phyloP scores from a whole-genome alignment of 2,329 filamentous ascomycete species.

The Calonectria leucothoes region DNA sequence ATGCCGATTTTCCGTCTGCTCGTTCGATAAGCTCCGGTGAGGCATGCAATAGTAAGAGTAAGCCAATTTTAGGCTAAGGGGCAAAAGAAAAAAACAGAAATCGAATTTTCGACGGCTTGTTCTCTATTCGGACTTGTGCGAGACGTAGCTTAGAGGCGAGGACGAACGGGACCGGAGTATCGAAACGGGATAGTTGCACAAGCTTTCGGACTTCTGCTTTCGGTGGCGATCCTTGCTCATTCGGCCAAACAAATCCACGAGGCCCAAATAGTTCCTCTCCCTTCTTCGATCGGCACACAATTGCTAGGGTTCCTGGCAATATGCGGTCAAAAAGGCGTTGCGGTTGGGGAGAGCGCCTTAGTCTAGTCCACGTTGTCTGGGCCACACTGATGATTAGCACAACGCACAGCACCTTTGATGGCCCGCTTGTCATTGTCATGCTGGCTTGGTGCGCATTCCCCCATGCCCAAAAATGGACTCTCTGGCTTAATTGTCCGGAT shows the following conservation, averaged over 20 bases:
- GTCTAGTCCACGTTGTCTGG: slow-evolving; percentile 9
- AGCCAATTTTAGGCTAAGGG: neutral
- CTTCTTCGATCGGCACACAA: neutral
- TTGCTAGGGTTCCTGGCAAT: slow-evolving; percentile 3
- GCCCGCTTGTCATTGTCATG: neutral
- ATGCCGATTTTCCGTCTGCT: neutral
- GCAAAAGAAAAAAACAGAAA: neutral
- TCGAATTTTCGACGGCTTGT: slow-evolving; percentile 1
- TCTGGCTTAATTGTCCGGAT: neutral
- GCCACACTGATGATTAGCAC: slow-evolving; percentile 3
- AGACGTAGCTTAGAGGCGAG: slow-evolving; percentile 14
- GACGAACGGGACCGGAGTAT: slow-evolving; percentile 5
- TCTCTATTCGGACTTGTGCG: neutral
- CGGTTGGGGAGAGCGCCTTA: neutral
- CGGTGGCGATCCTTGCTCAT: slow-evolving; percentile 3
- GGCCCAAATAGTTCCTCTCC: slow-evolving; percentile 3
- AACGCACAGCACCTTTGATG: neutral
- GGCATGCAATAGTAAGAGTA: neutral
- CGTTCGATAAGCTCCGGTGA: neutral
- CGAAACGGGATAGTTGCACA: slow-evolving; percentile 11
- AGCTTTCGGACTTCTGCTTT: neutral
- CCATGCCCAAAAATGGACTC: neutral
- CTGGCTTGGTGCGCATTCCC: neutral
- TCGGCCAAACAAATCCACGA: neutral
- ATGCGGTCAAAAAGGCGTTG: slow-evolving; percentile 14